Conservation (phyloP, 441 rosid species). For the Adansonia madagascariensis region DNA sequence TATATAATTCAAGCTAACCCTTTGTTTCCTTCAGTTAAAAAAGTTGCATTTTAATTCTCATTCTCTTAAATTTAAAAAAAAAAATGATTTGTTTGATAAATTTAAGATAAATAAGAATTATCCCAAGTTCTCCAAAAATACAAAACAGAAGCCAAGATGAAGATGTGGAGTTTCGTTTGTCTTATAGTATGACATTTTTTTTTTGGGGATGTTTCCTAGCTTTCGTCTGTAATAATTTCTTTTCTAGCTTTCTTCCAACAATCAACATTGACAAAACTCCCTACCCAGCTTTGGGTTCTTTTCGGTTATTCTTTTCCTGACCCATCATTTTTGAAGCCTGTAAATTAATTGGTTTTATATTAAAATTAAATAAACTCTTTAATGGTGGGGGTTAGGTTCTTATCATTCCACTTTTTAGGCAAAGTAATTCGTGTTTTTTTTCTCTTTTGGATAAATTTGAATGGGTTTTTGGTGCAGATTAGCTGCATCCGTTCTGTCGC, state of each 20-base stretch:
- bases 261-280: not conserved
- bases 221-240: not conserved
- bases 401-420: not conserved
- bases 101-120: not conserved
- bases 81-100: not conserved
- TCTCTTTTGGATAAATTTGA: not conserved
- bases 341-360: not conserved
- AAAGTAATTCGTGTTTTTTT: not conserved
- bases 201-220: not conserved
- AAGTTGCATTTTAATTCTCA: no score
- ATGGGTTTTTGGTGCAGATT: not conserved
- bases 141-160: slow-evolving; percentile 5
- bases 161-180: not conserved
- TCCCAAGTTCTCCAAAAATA: not conserved
- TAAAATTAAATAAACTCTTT: not conserved
- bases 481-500: not conserved
- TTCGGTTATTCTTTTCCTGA: not conserved
- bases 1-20: slow-evolving; percentile 1
- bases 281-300: not conserved
- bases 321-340: not conserved
- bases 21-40: not conserved
- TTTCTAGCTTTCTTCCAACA: not conserved
- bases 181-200: not conserved
- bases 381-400: slow-evolving; percentile 1
- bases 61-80: not conserved